Evolutionary conservation across 345 rosid species (phyloP), one percentile per base, ranked within the genome.

Genomic region (Eucalyptus brandiana): DNA sequence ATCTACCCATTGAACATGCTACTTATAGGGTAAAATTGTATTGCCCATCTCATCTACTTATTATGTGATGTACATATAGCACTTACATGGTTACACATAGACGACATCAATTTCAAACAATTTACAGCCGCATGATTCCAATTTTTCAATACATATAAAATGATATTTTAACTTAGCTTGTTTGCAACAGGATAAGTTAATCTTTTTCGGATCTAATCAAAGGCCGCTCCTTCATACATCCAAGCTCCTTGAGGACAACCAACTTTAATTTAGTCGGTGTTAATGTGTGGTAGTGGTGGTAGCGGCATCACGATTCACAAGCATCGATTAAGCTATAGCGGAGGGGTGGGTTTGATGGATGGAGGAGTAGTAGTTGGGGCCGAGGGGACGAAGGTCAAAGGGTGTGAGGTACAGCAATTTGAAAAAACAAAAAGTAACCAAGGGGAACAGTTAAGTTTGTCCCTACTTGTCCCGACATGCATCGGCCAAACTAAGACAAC

Each of bases 381-480:
- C 28, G 83, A 6, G 83, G 28, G 83, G 6, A 11, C 45, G 83
- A 37, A 19, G 83, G 83, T 72, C 83, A 19, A 37, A 72, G 45
- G 83, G 28, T 11, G 83, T 11, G 83, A 19, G 83, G 83, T 21
- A 24, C 45, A 11, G 83, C 83, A 21, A 23, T 72, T 37, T 11
- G 81, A 19, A 37, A 72, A 72, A 37, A 72, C 23, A 83, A 80
- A 72, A 87, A 26, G 21, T 18, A 28, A 87, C 87, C 91, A 88
- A 80, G 94, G 88, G 69, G 93, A 87, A 40, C 62, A 90, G 93
- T 93, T 93, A 91, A 94, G 94, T 93, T 92, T 94, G 96, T 92
- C 96, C 34, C 69, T 87, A 56, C 86, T 51, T 91, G 92, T 93
- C 88, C 93, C 95, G 92, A 90, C 94, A 93, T 6, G 83, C 83